Evolutionary conservation across 352 stramenopile species (phyloP).

Genomic region (Blastocystis sp.): DNA sequence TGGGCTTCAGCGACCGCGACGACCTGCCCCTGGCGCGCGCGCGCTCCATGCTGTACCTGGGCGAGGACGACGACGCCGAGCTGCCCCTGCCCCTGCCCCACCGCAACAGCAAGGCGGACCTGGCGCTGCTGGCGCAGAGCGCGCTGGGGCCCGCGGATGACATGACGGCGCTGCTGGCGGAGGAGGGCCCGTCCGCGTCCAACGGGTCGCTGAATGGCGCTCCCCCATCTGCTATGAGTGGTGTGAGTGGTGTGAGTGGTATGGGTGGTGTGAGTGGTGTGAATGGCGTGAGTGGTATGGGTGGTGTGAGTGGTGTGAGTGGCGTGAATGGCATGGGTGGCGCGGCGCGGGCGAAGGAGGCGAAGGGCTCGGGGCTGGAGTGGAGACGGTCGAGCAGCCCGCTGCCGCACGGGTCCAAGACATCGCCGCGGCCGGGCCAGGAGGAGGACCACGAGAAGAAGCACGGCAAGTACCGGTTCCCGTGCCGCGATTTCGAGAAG

Average conservation of each 20-base stretch:
- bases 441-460: background rate
- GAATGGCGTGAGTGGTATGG: too few relatives aligned
- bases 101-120: background rate
- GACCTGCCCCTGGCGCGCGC: slow-evolving; percentile 43
- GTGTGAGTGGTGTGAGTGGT: too few relatives aligned
- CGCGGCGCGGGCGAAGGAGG: background rate
- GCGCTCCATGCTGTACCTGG: slow-evolving; percentile 51
- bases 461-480: slow-evolving; percentile 33
- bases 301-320: too few relatives aligned
- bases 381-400: background rate
- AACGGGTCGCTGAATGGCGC: background rate
- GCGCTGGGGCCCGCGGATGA: background rate
- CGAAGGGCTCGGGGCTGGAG: background rate
- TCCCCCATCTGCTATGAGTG: too few relatives aligned
- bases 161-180: background rate
- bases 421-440: background rate
- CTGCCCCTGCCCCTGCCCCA: background rate
- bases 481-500: slow-evolving; percentile 68
- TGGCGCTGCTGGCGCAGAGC: slow-evolving; percentile 1
- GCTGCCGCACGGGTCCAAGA: background rate
- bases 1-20: slow-evolving; percentile 23
- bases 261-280: too few relatives aligned
- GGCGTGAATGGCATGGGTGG: too few relatives aligned
- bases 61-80: background rate
- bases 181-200: too few relatives aligned